Evolutionary conservation across 2,329 filamentous ascomycete genomes (phyloP), one percentile per base, ranked within the genome.

Genomic region (Calonectria pseudoreteaudii): DNA sequence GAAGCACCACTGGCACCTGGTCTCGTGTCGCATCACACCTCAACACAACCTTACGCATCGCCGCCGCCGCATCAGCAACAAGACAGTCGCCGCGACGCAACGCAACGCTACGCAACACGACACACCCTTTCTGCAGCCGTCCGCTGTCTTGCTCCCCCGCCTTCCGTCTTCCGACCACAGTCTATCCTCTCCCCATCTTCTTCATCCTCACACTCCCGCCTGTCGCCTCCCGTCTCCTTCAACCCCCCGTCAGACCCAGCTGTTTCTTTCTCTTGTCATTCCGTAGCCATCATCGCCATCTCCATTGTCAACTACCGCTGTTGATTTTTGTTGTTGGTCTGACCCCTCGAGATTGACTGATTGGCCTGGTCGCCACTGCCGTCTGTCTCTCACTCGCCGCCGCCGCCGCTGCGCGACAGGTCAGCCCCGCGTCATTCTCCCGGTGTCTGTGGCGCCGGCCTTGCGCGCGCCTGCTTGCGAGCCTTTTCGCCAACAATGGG

Each of bases 401-500:
- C 56, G 72, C 66, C 65, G 70, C 71, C 75, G 74, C 74, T 71
- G 52, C 74, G 60, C 74, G 64, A 71, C 78, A 77, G 74, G 75
- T 71, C 76, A 71, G 74, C 78, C 79, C 79, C 79, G 77, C 79
- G 78, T 75, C 75, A 73, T 73, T 74, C 75, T 71, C 77, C 74
- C 66, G 56, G 72, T 71, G 72, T 71, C 66, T 68, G 74, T 77
- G 75, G 77, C 78, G 75, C 75, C 78, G 73, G 70, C 71, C 73
- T 74, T 80, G 77, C 78, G 78, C 75, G 73, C 75, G 73, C 78
- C 76, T 78, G 76, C 76, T 79, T 78, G 76, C 78, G 77, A 80
- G 76, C 77, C 73, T 77, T 75, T 76, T 76, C 75, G 70, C 79
- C 79, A 77, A 83, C 81, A 78, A 84, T 84, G 83, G 80, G 83